Base-by-base conservation (phyloP, 2,329 filamentous ascomycete genomes). In the Trichoderma citrinoviride region DNA sequence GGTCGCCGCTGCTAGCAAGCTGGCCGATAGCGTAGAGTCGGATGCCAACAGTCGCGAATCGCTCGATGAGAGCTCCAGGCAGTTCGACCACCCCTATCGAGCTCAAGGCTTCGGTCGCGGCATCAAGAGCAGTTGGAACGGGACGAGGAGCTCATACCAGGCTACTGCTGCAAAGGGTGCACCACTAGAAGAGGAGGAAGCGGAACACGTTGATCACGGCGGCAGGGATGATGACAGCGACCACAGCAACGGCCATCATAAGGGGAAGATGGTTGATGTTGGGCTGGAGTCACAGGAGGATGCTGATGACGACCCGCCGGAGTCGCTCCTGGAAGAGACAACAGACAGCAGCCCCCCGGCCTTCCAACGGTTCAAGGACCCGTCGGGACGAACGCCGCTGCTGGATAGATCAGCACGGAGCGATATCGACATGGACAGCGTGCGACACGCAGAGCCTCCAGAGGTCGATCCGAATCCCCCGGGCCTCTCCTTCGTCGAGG, bases 11-110 rank as follows among this genome's bases (percentile, higher is more conserved):
- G 88, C 89, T 15, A 92, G 90, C 76, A 87, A 91, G 70, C 79
- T 97, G 56, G 91, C 90, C 43, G 93, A 96, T 70, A 97, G 93
- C 67, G 89, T 90, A 2, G 93, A 96, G 70, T 87, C 90, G 2
- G 93, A 95, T 68, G 72, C 70, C 52, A 77, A 80, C 43, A 81
- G 77, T 65, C 73, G 73, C 17, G 76, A 71, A 0, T 79, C 77
- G 3, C 65, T 78, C 46, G 74, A 74, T 7, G 75, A 76, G 25
- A 75, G 74, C 60, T 46, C 72, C 5, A 71, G 67, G 12, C 62
- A 65, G 10, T 67, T 73, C 21, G 70, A 70, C 14, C 69, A 73
- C 17, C 75, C 77, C 17, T 79, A 82, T 68, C 81, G 81, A 23
- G 81, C 83, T 52, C 79, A 80, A 67, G 79, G 79, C 14, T 77